Evolutionary conservation across 768 basidiomycete species (phyloP).

Genomic region (Vararia minispora): DNA sequence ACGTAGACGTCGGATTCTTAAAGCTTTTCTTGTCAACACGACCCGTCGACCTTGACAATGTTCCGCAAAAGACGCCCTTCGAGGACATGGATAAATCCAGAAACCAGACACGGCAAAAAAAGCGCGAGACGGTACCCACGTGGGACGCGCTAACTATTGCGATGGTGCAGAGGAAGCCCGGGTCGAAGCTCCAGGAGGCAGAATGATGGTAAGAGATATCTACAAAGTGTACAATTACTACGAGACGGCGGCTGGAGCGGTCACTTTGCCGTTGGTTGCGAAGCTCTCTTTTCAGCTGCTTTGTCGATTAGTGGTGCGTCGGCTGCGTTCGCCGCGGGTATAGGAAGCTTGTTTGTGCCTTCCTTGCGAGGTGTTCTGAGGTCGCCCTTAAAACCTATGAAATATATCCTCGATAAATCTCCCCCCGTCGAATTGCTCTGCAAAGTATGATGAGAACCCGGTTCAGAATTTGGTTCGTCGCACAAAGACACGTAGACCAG

Average conservation of each 20-base stretch:
- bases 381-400: conserved; percentile 78
- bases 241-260: too few relatives aligned
- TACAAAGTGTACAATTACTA: too few relatives aligned
- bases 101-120: too few relatives aligned
- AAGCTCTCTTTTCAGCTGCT: conserved; percentile 42
- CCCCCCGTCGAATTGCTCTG: conserved; percentile 62
- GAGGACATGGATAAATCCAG: too few relatives aligned
- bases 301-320: conserved; percentile 60
- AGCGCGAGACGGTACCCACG: too few relatives aligned
- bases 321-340: conserved; percentile 72
- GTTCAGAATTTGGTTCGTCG: conserved; percentile 1
- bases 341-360: conserved; percentile 50
- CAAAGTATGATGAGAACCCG: background rate
- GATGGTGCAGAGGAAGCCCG: too few relatives aligned
- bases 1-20: conserved; percentile 30
- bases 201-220: too few relatives aligned
- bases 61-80: too few relatives aligned
- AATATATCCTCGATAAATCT: conserved; percentile 59
- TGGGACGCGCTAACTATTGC: too few relatives aligned
- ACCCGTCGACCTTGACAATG: conserved; percentile 26
- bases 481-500: conserved; percentile 2
- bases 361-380: conserved; percentile 42
- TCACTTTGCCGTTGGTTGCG: conserved; percentile 56
- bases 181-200: too few relatives aligned
- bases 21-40: conserved; percentile 31